These are phyloP conservation scores for Ustilago nuda DNA, from an alignment of 1,284 basidiomycete genomes.

Conservation along the genomic window DNA sequence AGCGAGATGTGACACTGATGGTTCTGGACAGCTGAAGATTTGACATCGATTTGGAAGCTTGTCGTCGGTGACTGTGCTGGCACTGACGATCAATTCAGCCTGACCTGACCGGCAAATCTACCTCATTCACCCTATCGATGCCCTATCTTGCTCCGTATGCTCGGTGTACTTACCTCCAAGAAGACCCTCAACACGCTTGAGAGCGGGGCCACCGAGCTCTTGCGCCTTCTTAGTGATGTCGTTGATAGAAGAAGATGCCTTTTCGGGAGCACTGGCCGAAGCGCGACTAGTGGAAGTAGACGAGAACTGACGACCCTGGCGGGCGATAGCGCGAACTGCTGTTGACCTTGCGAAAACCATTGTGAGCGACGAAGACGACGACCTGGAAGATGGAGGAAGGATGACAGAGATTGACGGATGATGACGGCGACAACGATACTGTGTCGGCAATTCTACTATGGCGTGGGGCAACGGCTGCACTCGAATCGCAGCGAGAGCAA, in stretches of 20 bases:
- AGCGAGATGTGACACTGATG: background rate
- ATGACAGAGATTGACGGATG: background rate
- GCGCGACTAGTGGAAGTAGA: constrained; percentile 17
- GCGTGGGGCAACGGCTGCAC: constrained; percentile 2
- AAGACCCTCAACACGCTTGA: constrained; percentile 52
- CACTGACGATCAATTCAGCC: background rate
- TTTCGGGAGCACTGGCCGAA: constrained; percentile 26
- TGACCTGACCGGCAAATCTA: background rate
- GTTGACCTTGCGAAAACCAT: constrained; percentile 41
- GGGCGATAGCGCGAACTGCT: constrained; percentile 29
- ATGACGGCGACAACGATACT: constrained; percentile 3
- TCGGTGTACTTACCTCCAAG: constrained; percentile 57
- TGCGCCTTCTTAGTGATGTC: constrained; percentile 55
- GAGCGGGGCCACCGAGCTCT: constrained; percentile 57
- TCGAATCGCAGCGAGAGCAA: background rate
- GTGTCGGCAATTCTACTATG: constrained; percentile 1
- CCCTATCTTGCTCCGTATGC: no score
- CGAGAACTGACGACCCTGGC: constrained; percentile 34
- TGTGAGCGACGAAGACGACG: constrained; percentile 1
- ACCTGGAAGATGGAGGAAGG: background rate
- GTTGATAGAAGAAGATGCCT: constrained; percentile 40
- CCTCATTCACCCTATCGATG: background rate
- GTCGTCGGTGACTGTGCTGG: no score
- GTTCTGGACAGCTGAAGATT: background rate
- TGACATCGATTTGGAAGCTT: background rate